A percentile compares a stretch with the other conserved stretches of the same genome.
Evolutionary conservation across 1,139 yeast genomes (phyloP).

Genomic region (Candida freyschussii): DNA sequence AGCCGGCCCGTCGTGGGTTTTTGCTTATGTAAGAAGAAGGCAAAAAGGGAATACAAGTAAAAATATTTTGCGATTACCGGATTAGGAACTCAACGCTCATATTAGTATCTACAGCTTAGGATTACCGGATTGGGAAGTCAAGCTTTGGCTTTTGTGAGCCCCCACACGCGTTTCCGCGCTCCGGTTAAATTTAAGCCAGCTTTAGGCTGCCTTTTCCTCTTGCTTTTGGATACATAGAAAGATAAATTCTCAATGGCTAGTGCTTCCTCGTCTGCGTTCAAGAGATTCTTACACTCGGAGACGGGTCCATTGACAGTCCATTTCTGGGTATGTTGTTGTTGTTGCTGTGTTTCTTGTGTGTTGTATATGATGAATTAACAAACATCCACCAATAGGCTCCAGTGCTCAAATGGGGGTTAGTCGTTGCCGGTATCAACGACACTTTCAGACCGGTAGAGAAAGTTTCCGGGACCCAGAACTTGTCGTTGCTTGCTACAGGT

Average conservation of each 20-base stretch:
- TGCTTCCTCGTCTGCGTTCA: slow-evolving; percentile 49
- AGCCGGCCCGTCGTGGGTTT: no score
- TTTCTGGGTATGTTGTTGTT: slow-evolving; percentile 61
- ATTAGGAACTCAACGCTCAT: no score
- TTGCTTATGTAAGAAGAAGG: no score
- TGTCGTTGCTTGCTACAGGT: slow-evolving; percentile 84
- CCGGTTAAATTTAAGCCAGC: no score
- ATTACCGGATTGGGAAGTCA: no score
- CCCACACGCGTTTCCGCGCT: no score
- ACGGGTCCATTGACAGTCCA: slow-evolving; percentile 96
- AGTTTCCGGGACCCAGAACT: slow-evolving; percentile 86
- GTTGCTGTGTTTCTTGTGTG: slow-evolving; percentile 1
- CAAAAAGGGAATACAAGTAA: no score
- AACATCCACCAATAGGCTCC: slow-evolving; percentile 18
- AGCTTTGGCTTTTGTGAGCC: no score
- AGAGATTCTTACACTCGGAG: slow-evolving; percentile 72
- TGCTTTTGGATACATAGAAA: no score
- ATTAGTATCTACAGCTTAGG: no score
- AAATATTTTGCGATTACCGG: no score
- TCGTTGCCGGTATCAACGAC: slow-evolving; percentile 85
- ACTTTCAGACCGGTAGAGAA: slow-evolving; percentile 87
- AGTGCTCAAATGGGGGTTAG: slow-evolving; percentile 68
- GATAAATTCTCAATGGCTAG: slow-evolving; percentile 11
- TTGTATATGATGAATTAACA: not conserved
- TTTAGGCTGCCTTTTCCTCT: no score